These are phyloP conservation scores for Fusarium subglutinans DNA, from an alignment of 2,329 filamentous ascomycete genomes.

Conservation along the genomic window DNA sequence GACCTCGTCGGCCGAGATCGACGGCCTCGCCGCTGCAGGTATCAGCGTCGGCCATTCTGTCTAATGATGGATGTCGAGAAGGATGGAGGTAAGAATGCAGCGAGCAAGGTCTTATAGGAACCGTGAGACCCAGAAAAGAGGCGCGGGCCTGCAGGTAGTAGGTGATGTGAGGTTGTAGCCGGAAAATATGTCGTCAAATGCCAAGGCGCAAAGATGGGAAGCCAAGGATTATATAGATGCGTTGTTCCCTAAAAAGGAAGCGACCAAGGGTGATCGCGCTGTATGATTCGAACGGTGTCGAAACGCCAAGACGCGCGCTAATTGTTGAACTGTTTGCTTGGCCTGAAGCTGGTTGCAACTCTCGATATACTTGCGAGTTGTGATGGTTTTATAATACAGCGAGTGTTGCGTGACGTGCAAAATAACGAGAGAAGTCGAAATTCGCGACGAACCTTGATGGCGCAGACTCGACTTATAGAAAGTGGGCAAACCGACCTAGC, in stretches of 20 bases:
- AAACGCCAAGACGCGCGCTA: conserved; percentile 32
- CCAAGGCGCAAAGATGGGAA: conserved; percentile 27
- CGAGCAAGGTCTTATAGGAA: neutral
- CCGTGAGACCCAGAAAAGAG: conserved; percentile 3
- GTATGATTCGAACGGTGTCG: conserved; percentile 27
- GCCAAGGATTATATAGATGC: conserved; percentile 26
- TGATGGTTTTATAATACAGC: conserved; percentile 13
- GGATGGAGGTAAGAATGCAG: neutral
- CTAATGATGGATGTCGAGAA: neutral
- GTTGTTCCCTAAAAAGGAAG: conserved; percentile 35
- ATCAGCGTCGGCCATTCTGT: conserved; percentile 43
- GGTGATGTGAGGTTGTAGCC: conserved; percentile 4
- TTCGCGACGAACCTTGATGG: conserved; percentile 32
- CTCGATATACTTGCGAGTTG: conserved; percentile 5
- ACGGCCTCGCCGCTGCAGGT: conserved; percentile 70
- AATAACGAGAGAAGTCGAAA: neutral
- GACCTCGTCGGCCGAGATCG: conserved; percentile 73
- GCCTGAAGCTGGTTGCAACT: conserved; percentile 3
- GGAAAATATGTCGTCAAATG: conserved; percentile 26
- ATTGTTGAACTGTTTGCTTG: conserved; percentile 6
- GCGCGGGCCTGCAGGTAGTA: neutral
- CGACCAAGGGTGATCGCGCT: conserved; percentile 18
- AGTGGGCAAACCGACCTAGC: conserved; percentile 16
- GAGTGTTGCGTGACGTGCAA: neutral
- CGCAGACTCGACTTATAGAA: conserved; percentile 21